Evolutionary conservation across 306 rosid species (phyloP).

Genomic region (Vicia faba): DNA sequence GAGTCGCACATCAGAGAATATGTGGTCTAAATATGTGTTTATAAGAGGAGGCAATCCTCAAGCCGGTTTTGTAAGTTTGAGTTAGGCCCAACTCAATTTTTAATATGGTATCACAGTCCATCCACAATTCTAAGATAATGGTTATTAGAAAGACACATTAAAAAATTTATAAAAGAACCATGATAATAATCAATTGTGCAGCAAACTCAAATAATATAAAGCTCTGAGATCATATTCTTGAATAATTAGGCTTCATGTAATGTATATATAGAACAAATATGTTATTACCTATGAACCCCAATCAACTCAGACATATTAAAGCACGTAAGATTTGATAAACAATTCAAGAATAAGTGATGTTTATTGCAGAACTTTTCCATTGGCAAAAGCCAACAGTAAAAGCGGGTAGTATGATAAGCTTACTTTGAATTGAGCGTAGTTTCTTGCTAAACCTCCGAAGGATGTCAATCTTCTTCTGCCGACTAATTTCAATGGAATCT

Average conservation of each 20-base stretch:
- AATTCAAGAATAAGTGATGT: conserved; percentile 5
- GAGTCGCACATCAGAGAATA: no score
- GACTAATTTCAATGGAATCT: conserved; percentile 33
- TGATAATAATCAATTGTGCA: conserved; percentile 17
- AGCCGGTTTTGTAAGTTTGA: no score
- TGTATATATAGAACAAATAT: conserved; percentile 13
- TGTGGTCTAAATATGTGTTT: no score
- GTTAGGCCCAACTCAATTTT: no score
- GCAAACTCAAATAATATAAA: conserved; percentile 6
- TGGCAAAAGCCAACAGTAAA: conserved; percentile 12
- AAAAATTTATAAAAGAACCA: conserved; percentile 8
- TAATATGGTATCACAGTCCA: no score
- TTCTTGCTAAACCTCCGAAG: conserved; percentile 44
- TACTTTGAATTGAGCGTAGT: conserved; percentile 42
- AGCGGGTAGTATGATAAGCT: conserved; percentile 27
- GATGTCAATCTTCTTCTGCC: conserved; percentile 38
- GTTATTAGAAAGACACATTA: background rate
- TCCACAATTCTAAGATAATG: background rate
- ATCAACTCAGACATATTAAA: conserved; percentile 16
- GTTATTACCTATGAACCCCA: background rate
- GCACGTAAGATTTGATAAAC: conserved; percentile 9
- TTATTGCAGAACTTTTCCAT: conserved; percentile 10
- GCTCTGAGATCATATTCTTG: background rate
- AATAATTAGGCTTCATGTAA: background rate
- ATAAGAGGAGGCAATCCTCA: no score